Percentiles rank a stretch among this genome's conserved stretches.
Evolutionary conservation across 805 yeast species (phyloP).

Genomic region (Suhomyces sp.): DNA sequence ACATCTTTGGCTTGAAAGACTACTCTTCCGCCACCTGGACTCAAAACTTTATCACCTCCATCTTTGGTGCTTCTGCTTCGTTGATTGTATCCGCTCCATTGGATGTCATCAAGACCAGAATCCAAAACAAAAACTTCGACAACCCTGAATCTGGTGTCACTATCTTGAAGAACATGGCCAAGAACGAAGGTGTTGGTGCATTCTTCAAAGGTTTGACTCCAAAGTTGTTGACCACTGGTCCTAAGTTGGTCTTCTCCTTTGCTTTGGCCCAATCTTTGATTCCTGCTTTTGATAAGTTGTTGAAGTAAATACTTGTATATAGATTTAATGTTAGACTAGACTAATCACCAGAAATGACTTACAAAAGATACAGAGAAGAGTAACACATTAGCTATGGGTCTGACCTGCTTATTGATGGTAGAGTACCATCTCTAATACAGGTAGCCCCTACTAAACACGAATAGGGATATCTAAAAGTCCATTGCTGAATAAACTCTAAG

Average conservation of each 20-base stretch:
- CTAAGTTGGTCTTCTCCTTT: constrained; percentile 95
- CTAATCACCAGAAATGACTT: background rate
- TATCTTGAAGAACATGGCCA: constrained; percentile 87
- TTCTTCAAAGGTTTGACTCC: constrained; percentile 98
- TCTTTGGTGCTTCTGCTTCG: constrained; percentile 95
- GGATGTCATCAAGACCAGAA: constrained; percentile 97
- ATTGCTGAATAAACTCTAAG: background rate
- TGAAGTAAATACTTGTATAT: constrained; percentile 29
- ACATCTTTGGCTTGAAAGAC: constrained; percentile 80
- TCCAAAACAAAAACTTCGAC: constrained; percentile 94
- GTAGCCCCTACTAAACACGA: too few species aligned
- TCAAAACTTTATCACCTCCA: constrained; percentile 92
- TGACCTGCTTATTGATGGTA: too few species aligned
- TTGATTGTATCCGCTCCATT: constrained; percentile 95
- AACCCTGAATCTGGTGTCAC: constrained; percentile 93
- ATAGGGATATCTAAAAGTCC: background rate
- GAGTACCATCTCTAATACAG: too few species aligned
- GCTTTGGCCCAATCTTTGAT: constrained; percentile 96
- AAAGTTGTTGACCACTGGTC: constrained; percentile 95
- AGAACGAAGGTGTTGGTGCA: constrained; percentile 83
- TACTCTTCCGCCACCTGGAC: constrained; percentile 90
- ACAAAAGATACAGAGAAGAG: too few species aligned
- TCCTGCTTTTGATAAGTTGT: constrained; percentile 84
- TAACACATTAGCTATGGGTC: too few species aligned
- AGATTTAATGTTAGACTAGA: background rate